These are phyloP conservation scores for Cyberlindnera americana DNA, from an alignment of 805 yeast species.

Conservation along the genomic window DNA sequence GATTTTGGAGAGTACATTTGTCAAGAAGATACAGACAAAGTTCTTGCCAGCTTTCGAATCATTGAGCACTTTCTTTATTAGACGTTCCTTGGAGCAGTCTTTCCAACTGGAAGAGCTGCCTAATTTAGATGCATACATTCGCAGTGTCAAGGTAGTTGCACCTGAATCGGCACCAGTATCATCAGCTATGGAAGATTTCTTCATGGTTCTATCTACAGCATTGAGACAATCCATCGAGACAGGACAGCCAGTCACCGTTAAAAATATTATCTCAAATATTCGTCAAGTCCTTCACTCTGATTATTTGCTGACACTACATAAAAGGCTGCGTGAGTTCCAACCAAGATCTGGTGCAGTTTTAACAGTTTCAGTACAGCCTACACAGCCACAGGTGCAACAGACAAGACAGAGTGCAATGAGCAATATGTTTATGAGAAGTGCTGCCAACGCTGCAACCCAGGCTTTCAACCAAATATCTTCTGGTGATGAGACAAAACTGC, in stretches of 20 bases:
- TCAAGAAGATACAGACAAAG: slow-evolving; percentile 48
- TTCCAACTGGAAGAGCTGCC: slow-evolving; percentile 78
- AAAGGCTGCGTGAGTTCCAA: slow-evolving; percentile 42
- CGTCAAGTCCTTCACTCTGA: slow-evolving; percentile 61
- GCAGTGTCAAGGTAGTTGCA: slow-evolving; percentile 23
- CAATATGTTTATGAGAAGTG: slow-evolving; percentile 40
- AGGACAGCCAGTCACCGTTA: slow-evolving; percentile 57
- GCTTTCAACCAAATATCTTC: slow-evolving; percentile 35
- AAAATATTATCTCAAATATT: slow-evolving; percentile 51
- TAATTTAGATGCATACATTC: slow-evolving; percentile 37
- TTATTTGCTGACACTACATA: slow-evolving; percentile 52
- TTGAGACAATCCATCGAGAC: slow-evolving; percentile 65
- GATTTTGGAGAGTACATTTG: slow-evolving; percentile 50
- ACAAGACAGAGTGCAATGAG: slow-evolving; percentile 20
- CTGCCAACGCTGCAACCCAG: slow-evolving; percentile 29
- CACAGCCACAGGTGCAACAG: slow-evolving; percentile 12
- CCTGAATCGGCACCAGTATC: slow-evolving; percentile 68
- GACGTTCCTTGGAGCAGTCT: slow-evolving; percentile 79
- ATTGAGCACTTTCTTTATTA: slow-evolving; percentile 61
- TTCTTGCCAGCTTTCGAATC: slow-evolving; percentile 61
- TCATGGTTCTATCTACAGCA: slow-evolving; percentile 66
- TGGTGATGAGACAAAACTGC: slow-evolving; percentile 47
- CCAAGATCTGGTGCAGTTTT: slow-evolving; percentile 37
- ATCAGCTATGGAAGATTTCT: slow-evolving; percentile 82
- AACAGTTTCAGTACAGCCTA: slow-evolving; percentile 19